Percentiles rank a stretch among this genome's conserved stretches.
These are phyloP conservation scores for Aureobasidium sp. DNA, from an alignment of 2,329 filamentous ascomycete species.

Conservation along the genomic window DNA sequence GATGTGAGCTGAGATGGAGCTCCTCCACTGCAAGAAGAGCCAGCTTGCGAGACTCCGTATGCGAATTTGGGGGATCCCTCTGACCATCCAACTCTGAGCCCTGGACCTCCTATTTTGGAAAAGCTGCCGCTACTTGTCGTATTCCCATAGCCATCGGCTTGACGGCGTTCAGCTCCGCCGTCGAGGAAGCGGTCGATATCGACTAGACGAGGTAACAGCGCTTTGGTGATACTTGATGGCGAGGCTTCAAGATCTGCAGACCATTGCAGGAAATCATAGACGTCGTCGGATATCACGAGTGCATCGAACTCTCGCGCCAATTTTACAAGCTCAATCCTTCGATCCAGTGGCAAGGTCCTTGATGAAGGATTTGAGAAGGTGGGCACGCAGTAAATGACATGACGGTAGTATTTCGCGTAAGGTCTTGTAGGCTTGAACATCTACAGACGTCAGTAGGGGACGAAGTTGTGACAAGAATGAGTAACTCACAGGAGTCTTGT, in stretches of 20 bases:
- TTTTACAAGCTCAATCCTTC: constrained; percentile 59
- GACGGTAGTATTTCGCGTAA: constrained; percentile 70
- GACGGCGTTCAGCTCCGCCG: constrained; percentile 39
- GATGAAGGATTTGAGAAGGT: constrained; percentile 85
- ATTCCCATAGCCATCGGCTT: constrained; percentile 62
- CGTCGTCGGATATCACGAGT: constrained; percentile 80
- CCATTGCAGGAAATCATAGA: constrained; percentile 92
- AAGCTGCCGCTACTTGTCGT: constrained; percentile 81
- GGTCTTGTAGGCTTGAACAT: constrained; percentile 49
- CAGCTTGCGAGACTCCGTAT: constrained; percentile 50
- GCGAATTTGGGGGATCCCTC: constrained; percentile 59
- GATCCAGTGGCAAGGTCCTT: constrained; percentile 64
- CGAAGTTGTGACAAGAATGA: neutral
- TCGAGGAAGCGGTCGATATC: constrained; percentile 67
- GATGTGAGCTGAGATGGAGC: constrained; percentile 51
- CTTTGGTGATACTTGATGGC: constrained; percentile 25
- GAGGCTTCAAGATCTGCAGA: constrained; percentile 30
- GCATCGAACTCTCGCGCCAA: constrained; percentile 72
- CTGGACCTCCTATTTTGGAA: constrained; percentile 77
- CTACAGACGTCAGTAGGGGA: constrained; percentile 21
- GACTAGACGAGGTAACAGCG: constrained; percentile 59
- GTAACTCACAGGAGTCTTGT: constrained; percentile 8
- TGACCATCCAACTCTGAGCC: constrained; percentile 75
- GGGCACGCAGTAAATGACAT: constrained; percentile 82
- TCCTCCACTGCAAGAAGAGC: constrained; percentile 50